Base-by-base conservation (phyloP, 257 asterid species). In the Przewalskia tangutica region DNA sequence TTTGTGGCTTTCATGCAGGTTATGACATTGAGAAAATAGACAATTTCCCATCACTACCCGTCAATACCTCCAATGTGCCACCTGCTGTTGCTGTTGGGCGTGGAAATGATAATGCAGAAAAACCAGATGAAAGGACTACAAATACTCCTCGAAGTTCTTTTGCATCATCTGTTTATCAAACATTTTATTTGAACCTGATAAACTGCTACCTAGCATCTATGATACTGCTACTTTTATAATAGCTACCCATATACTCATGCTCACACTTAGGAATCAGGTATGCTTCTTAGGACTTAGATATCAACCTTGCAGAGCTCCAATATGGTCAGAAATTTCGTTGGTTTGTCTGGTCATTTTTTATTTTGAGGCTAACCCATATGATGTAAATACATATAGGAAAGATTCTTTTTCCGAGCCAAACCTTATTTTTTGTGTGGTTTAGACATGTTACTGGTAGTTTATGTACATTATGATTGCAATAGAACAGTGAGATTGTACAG, bases 1-100 rank as follows among this genome's bases (percentile, higher is more conserved):
- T 70, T 18, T 65, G 48, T 44, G 62, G 8, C 58, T 23, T 59
- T 81, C 80, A 40, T 86, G 80, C 92, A 93, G 98, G 97, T 86
- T 89, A 92, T 77, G 92, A 91, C 11, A 77, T 77, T 59, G 94
- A 90, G 76, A 89, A 85, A 59, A 79, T 84, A 27, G 78, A 79
- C 51, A 58, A 88, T 59, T 84, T 79, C 6, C 84, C 83, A 60
- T 82, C 90, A 17, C 79, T 83, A 81, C 78, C 89, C 4, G 84
- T 60, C 77, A 88, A 92, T 85, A 82, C 88, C 51, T 84, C 88
- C 50, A 85, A 62, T 58, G 87, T 85, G 56, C 90, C 91, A n/a
- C 91, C 94, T 62, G 89, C 92, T 62, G 86, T 85, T 44, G 89
- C 88, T 81, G 93, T 73, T 66, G 88, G 83, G 79, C 66, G 75